A percentile compares a stretch with the other conserved stretches of the same genome.
These are phyloP conservation scores for Leishmania arabica DNA, from an alignment of 208 protist species.

Conservation along the genomic window DNA sequence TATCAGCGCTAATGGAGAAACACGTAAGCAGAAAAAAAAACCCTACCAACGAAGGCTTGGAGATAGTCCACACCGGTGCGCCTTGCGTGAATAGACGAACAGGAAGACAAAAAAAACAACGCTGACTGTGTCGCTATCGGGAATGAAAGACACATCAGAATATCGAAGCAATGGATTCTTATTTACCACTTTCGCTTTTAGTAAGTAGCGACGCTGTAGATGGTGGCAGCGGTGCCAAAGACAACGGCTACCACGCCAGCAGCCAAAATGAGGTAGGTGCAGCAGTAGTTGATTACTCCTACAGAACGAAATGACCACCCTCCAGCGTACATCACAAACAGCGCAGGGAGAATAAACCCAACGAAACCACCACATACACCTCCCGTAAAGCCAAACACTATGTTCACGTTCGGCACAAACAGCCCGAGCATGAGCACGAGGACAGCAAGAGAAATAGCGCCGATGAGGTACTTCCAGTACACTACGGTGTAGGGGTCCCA, in stretches of 20 bases:
- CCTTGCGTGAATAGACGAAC: neutral
- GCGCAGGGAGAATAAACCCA: conserved; percentile 72
- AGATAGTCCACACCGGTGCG: neutral
- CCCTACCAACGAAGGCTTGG: no score
- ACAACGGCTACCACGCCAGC: conserved; percentile 60
- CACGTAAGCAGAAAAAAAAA: neutral
- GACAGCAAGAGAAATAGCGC: conserved; percentile 21
- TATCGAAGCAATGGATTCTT: neutral
- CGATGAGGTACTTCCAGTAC: conserved; percentile 45
- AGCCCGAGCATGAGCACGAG: conserved; percentile 51
- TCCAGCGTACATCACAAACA: conserved; percentile 61
- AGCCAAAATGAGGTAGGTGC: conserved; percentile 49
- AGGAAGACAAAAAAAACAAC: no score
- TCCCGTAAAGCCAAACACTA: conserved; percentile 71
- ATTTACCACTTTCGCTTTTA: neutral
- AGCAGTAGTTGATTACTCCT: conserved; percentile 44
- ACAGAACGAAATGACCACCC: conserved; percentile 40
- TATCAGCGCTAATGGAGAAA: neutral
- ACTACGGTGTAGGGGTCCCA: conserved; percentile 31
- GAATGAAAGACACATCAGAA: neutral
- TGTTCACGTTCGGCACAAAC: conserved; percentile 68
- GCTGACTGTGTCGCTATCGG: neutral
- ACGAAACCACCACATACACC: conserved; percentile 53
- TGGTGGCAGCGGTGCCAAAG: conserved; percentile 54
- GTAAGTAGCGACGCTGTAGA: conserved; percentile 32